Percentiles rank a stretch among this genome's conserved stretches.
These are phyloP conservation scores for Pythium aquatile DNA, from an alignment of 352 stramenopile genomes.

Conservation along the genomic window DNA sequence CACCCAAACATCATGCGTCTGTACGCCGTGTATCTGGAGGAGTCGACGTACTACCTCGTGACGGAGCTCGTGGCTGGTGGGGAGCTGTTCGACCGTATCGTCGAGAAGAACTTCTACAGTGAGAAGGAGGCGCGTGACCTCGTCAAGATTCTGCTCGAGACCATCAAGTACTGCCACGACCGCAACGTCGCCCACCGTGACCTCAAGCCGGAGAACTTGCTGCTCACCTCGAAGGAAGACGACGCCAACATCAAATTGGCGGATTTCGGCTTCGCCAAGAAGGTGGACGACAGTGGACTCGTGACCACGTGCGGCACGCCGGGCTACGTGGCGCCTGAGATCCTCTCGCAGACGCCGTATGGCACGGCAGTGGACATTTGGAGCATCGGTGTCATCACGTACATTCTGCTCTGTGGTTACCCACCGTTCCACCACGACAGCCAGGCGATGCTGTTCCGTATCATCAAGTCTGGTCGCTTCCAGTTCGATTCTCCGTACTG, in stretches of 20 bases:
- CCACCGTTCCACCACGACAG: conserved; percentile 91
- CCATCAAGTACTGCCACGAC: conserved; percentile 85
- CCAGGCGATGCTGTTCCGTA: conserved; percentile 79
- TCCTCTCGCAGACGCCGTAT: conserved; percentile 70
- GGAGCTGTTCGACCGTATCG: conserved; percentile 86
- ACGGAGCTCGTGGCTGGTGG: conserved; percentile 93
- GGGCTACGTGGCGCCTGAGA: conserved; percentile 79
- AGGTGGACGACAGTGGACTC: conserved; percentile 53
- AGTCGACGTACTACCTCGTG: conserved; percentile 96
- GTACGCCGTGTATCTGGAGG: conserved; percentile 90
- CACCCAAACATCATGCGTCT: conserved; percentile 89
- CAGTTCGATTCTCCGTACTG: conserved; percentile 76
- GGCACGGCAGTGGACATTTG: conserved; percentile 83
- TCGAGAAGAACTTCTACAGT: conserved; percentile 86
- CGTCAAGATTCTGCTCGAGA: conserved; percentile 74
- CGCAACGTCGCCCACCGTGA: conserved; percentile 92
- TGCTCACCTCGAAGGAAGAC: conserved; percentile 75
- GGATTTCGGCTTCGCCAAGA: conserved; percentile 85
- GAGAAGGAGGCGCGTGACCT: conserved; percentile 78
- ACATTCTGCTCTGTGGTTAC: conserved; percentile 84
- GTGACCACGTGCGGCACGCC: conserved; percentile 71
- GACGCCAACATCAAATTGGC: conserved; percentile 83
- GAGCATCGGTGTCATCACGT: conserved; percentile 90
- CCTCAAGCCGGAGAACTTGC: conserved; percentile 96
- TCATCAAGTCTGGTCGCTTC: conserved; percentile 67